Base-by-base conservation (phyloP, 768 basidiomycete species). In the Psilocybe cyanescens region DNA sequence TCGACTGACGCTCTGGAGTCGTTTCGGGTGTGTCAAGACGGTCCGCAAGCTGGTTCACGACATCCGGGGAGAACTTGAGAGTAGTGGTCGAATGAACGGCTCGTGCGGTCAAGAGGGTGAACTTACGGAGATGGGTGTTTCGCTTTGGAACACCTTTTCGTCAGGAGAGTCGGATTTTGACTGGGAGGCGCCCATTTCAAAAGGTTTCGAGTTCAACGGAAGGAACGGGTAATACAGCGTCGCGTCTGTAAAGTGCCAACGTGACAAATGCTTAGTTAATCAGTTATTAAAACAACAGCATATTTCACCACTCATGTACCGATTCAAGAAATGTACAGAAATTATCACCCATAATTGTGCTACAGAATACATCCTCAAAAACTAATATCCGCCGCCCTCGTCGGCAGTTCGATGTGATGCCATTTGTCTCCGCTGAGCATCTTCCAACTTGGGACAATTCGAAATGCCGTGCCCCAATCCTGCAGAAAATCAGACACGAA, bases 401-500 rank as follows among this genome's bases (percentile, higher is more conserved):
- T 92, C 86, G 8, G 79, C 78, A 51, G 83, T 83, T 46, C 94
- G 79, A 69, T 97, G 94, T 24, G 91, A 88, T 9, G 95, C 95
- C 85, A 96, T 90, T 74, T 92, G 91, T 68, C 97, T 78, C 55
- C 96, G 81, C 71, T 97, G 94, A 0, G 88, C 85, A 66, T 99
- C 97, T 75, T 98, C 96, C 64, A 97, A 79, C 75, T 99, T 99
- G 17, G 97, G 97, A 71, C 97, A 99, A 70, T 96, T 96, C 7
- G 90, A 88, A 58, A 99, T 92, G 24, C 87, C 88, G 68, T 99
- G 97, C 16, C 97, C 97, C 59, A 99, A 86, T 73, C 95, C 92
- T 92, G 68, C 8, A 4, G 60, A 30, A n/a, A 59, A 46, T 53
- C 41, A 55, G 59, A 30, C 58, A 16, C 60, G 31, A 41, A 58